Evolutionary conservation across 2,329 filamentous ascomycete species (phyloP), one percentile per base, ranked within the genome.

Genomic region (Whalleya microplaca): DNA sequence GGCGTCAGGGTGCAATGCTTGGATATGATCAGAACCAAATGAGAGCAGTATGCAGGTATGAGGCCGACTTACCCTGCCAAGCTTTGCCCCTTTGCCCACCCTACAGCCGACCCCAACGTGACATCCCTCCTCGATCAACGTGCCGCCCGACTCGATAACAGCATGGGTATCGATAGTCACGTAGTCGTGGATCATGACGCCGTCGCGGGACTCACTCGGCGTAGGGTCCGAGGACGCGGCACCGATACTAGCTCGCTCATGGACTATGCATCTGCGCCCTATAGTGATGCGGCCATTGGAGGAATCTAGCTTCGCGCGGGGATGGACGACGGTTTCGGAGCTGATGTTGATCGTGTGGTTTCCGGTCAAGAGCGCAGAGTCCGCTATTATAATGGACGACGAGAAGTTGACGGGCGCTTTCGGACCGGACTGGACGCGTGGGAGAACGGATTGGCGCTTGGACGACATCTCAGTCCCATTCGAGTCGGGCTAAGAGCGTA

Each of bases 271-370:
- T 50, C 89, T 86, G 56, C 91, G 86, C 21, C 93, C 92, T 57
- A 96, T 84, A 23, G 87, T 86, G 64, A 98, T 86, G 43, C 92
- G 88, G 3, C 92, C 92, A 49, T 88, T 81, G 55, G 86, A 86
- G 8, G 94, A 89, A 67, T 92, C 90, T 54, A 97, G 83, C 59
- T 88, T 86, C 16, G 88, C 85, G 47, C 93, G 90, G 1, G 95
- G 93, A 68, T 98, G 94, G n/a, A 99, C 76, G 6, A 97, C 84
- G 2, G 86, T 88, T 68, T 92, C 87, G 21, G 90, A 82, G 54
- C 88, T 88, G 61, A 98, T 86, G 44, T 85, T 88, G 61, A 99
- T 91, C 1, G 86, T 87, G 71, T 96, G 84, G 2, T 84, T 86
- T 62, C 95, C 95, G 18, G 79, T 84, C 18, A 89, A 76, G 18